Evolutionary conservation across 1,284 basidiomycete species (phyloP).

Genomic region (Inonotus obliquus): DNA sequence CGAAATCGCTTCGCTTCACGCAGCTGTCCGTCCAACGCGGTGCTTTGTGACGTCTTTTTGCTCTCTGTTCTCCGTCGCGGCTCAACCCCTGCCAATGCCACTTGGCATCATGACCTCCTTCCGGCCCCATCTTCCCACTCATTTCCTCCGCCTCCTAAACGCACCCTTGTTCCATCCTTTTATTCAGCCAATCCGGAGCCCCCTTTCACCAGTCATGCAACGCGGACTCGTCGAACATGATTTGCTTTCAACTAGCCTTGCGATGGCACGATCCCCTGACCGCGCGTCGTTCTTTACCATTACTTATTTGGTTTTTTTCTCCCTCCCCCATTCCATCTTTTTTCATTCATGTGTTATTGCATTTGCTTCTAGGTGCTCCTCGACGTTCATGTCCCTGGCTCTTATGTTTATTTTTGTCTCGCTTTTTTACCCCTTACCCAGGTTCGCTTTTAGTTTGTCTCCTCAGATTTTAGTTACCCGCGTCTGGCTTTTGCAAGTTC

Average conservation of each 20-base stretch:
- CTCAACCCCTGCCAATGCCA: not conserved
- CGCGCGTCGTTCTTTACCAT: not conserved
- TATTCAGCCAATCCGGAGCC: not conserved
- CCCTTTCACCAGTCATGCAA: not conserved
- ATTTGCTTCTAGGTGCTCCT: not conserved
- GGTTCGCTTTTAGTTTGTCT: not conserved
- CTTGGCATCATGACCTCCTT: not conserved
- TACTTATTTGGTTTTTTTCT: constrained; percentile 6
- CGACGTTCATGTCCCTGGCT: not conserved
- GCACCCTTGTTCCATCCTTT: not conserved
- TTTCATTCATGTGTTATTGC: not conserved
- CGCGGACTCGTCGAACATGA: not conserved
- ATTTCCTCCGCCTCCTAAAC: not conserved
- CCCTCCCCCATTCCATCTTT: not conserved
- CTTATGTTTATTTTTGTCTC: constrained; percentile 4
- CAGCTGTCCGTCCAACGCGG: not conserved
- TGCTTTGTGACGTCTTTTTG: not conserved
- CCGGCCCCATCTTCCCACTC: not conserved
- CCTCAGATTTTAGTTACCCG: not conserved
- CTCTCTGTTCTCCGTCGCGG: not conserved
- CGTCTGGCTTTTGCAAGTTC: not conserved
- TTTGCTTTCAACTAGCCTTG: not conserved
- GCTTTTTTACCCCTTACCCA: not conserved
- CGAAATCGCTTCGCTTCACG: not conserved
- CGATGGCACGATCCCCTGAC: not conserved